These are phyloP conservation scores for Penicillium parvum DNA, from an alignment of 495 filamentous ascomycete species.

Conservation along the genomic window DNA sequence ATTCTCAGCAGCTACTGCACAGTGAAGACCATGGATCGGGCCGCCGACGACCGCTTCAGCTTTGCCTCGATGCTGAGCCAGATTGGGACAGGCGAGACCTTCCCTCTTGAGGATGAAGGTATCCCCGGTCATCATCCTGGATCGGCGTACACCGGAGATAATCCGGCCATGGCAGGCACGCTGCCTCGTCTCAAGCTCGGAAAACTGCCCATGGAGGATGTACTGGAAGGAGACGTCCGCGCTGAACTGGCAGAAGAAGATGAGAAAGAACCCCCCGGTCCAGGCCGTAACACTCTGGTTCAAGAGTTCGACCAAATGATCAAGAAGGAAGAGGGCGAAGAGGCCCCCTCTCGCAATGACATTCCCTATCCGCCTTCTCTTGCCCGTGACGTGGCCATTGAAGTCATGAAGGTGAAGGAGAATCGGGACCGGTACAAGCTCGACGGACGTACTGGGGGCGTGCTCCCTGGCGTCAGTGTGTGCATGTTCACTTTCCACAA, in stretches of 20 bases:
- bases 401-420: conserved; percentile 92
- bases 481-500: conserved; percentile 99
- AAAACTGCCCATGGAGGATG: conserved; percentile 70
- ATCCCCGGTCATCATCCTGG: conserved; percentile 90
- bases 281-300: conserved; percentile 60
- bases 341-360: conserved; percentile 68
- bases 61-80: conserved; percentile 77
- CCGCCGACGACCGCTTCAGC: conserved; percentile 70
- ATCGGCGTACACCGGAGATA: conserved; percentile 68
- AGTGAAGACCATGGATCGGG: conserved; percentile 68
- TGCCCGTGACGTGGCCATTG: conserved; percentile 84
- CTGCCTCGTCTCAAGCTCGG: conserved; percentile 67
- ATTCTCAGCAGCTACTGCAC: conserved; percentile 71
- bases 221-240: conserved; percentile 73
- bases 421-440: conserved; percentile 86
- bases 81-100: conserved; percentile 55
- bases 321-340: conserved; percentile 84
- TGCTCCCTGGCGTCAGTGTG: conserved; percentile 74
- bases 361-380: conserved; percentile 82
- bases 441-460: conserved; percentile 70
- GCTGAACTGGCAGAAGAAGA: conserved; percentile 82
- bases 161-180: conserved; percentile 49
- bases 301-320: conserved; percentile 82
- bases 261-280: conserved; percentile 57
- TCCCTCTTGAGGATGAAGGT: conserved; percentile 80